These are phyloP conservation scores for Physcomitrellopsis africana DNA, from an alignment of 225 moss, liverwort and hornwort genomes.

Conservation along the genomic window DNA sequence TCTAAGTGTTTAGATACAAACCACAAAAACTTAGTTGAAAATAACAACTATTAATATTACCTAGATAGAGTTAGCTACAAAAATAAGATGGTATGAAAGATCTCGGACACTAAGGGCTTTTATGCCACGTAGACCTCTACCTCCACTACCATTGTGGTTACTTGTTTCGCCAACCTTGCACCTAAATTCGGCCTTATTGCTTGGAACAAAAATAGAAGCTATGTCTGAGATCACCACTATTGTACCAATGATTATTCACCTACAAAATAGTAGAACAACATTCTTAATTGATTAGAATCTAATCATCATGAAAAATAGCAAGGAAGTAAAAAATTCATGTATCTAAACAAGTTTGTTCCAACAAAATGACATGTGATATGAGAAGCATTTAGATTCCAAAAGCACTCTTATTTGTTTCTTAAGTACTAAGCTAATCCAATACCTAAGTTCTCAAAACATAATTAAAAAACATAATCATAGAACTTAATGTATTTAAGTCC, in stretches of 20 bases:
- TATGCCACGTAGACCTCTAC: slow-evolving; percentile 89
- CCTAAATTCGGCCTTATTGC: slow-evolving; percentile 85
- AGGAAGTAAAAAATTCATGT: slow-evolving; percentile 2
- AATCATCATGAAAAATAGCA: neutral
- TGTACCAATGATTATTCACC: slow-evolving; percentile 93
- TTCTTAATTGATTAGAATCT: too few species aligned
- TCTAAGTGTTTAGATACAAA: slow-evolving; percentile 5
- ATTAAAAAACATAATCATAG: neutral
- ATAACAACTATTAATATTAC: slow-evolving; percentile 40
- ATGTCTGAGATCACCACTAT: slow-evolving; percentile 95
- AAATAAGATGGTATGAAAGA: slow-evolving; percentile 92
- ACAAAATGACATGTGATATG: neutral
- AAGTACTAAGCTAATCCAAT: neutral
- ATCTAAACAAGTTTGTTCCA: slow-evolving; percentile 8
- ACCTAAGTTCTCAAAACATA: slow-evolving; percentile 12
- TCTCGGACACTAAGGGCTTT: slow-evolving; percentile 95
- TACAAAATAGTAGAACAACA: slow-evolving; percentile 33
- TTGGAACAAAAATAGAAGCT: slow-evolving; percentile 89
- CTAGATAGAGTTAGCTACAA: slow-evolving; percentile 98
- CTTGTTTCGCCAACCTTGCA: slow-evolving; percentile 72
- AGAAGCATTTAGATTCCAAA: neutral
- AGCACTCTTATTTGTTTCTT: neutral
- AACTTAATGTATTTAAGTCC: neutral
- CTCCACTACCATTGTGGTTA: slow-evolving; percentile 53
- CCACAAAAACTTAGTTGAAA: slow-evolving; percentile 7